Percentiles rank a stretch among this genome's conserved stretches.
These are phyloP conservation scores for Oryza meridionalis DNA, from an alignment of 176 grass and related monocot genomes.

Conservation along the genomic window DNA sequence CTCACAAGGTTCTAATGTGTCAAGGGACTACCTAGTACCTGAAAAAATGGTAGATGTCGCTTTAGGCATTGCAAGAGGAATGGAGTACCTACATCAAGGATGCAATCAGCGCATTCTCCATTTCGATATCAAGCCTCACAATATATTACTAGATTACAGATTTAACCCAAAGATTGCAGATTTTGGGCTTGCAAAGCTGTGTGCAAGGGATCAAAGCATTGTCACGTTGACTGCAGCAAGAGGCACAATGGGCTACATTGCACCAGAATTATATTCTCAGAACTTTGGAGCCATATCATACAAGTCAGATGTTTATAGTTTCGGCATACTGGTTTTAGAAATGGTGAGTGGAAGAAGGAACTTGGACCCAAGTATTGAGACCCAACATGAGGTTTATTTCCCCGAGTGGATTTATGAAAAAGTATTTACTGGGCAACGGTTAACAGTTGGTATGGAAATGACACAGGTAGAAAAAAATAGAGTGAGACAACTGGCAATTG, in stretches of 20 bases:
- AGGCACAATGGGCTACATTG: constrained; percentile 57
- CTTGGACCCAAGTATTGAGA: constrained; percentile 44
- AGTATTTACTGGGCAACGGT: constrained; percentile 6
- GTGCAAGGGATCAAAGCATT: constrained; percentile 66
- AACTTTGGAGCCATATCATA: constrained; percentile 45
- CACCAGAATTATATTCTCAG: constrained; percentile 47
- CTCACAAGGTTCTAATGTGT: not conserved
- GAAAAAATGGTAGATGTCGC: constrained; percentile 41
- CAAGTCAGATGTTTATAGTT: constrained; percentile 61
- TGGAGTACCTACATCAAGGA: constrained; percentile 70
- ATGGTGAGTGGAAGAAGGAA: constrained; percentile 62
- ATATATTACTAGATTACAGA: constrained; percentile 54
- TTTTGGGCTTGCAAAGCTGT: constrained; percentile 74
- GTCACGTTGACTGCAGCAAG: constrained; percentile 49
- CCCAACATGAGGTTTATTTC: constrained; percentile 37
- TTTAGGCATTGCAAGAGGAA: constrained; percentile 52
- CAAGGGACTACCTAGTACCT: not conserved
- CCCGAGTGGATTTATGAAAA: constrained; percentile 52
- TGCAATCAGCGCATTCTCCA: constrained; percentile 72
- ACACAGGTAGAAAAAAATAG: constrained; percentile 31
- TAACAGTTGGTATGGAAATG: not conserved
- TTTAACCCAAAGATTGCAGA: constrained; percentile 64
- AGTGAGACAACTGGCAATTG: constrained; percentile 42
- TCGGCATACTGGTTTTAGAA: constrained; percentile 60
- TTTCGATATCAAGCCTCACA: constrained; percentile 76